Conservation (phyloP, 768 basidiomycete genomes). For the Lactarius sp. region DNA sequence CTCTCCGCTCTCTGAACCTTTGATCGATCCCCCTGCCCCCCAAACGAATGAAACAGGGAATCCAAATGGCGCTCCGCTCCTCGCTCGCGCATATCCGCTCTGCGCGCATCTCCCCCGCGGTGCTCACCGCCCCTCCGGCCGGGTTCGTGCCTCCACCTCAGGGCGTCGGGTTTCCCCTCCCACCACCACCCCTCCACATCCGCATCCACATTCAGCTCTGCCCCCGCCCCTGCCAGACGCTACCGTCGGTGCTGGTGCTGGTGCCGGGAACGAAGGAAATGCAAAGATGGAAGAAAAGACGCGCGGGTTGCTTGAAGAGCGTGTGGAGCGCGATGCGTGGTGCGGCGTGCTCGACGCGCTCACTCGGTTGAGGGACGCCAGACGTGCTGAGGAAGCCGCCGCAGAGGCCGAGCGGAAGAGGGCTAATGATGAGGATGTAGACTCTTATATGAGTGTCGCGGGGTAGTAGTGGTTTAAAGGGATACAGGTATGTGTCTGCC, state of each 20-base stretch:
- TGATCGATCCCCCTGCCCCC: neutral
- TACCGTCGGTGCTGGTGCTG: slow-evolving; percentile 23
- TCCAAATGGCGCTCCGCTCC: slow-evolving; percentile 71
- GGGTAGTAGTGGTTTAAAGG: neutral
- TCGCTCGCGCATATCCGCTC: slow-evolving; percentile 80
- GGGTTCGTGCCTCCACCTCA: slow-evolving; percentile 74
- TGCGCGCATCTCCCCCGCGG: slow-evolving; percentile 80
- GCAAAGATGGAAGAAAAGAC: slow-evolving; percentile 30
- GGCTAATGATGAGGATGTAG: neutral
- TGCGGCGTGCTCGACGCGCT: slow-evolving; percentile 66
- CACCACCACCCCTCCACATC: no score
- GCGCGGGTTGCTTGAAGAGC: slow-evolving; percentile 72
- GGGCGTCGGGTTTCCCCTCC: slow-evolving; percentile 64
- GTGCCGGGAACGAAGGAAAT: neutral
- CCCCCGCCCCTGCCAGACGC: slow-evolving; percentile 22
- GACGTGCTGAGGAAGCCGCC: neutral
- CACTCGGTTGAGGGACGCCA: slow-evolving; percentile 26
- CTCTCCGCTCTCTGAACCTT: neutral
- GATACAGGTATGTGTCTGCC: no score
- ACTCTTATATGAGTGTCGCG: neutral
- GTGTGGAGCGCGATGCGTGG: slow-evolving; percentile 75
- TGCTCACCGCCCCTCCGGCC: slow-evolving; percentile 73
- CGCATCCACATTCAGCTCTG: slow-evolving; percentile 24
- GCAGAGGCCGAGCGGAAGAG: neutral
- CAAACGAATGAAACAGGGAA: slow-evolving; percentile 41